Conservation (phyloP, 192 early-diverging fungal species). For the Umbelopsis vinacea region DNA sequence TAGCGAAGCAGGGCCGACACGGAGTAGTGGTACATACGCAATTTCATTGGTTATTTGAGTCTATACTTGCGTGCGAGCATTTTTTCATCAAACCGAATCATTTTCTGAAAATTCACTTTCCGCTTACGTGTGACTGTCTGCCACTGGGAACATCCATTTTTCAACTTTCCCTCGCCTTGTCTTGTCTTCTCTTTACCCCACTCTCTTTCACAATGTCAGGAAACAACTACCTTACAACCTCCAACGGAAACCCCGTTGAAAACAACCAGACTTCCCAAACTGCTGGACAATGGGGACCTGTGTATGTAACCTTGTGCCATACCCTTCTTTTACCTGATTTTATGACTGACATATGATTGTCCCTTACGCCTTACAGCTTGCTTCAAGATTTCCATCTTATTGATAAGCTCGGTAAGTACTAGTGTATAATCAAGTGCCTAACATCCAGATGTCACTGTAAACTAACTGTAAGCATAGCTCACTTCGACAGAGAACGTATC, state of each 20-base stretch:
- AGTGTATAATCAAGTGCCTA: background rate
- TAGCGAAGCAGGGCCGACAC: too few relatives aligned
- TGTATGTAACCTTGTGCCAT: slow-evolving; percentile 31
- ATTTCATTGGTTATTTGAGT: background rate
- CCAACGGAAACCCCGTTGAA: slow-evolving; percentile 71
- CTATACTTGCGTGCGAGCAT: background rate
- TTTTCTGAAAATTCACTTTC: background rate
- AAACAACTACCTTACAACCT: slow-evolving; percentile 40
- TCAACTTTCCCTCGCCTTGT: background rate
- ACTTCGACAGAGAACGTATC: slow-evolving; percentile 80
- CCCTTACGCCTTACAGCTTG: slow-evolving; percentile 30
- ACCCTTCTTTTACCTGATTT: background rate
- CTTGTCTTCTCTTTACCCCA: slow-evolving; percentile 15
- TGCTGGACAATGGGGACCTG: slow-evolving; percentile 68
- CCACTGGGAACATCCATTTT: background rate
- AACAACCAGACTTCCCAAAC: slow-evolving; percentile 77
- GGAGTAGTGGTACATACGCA: background rate
- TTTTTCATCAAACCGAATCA: slow-evolving; percentile 1
- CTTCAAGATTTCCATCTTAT: slow-evolving; percentile 78
- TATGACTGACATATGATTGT: slow-evolving; percentile 10
- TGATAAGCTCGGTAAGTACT: slow-evolving; percentile 63
- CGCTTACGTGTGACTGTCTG: background rate
- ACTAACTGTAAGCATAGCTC: slow-evolving; percentile 33
- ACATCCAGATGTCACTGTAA: background rate
- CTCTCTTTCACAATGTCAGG: slow-evolving; percentile 12